Conservation (phyloP, 2,329 filamentous ascomycete genomes). For the Beauveria sp. region DNA sequence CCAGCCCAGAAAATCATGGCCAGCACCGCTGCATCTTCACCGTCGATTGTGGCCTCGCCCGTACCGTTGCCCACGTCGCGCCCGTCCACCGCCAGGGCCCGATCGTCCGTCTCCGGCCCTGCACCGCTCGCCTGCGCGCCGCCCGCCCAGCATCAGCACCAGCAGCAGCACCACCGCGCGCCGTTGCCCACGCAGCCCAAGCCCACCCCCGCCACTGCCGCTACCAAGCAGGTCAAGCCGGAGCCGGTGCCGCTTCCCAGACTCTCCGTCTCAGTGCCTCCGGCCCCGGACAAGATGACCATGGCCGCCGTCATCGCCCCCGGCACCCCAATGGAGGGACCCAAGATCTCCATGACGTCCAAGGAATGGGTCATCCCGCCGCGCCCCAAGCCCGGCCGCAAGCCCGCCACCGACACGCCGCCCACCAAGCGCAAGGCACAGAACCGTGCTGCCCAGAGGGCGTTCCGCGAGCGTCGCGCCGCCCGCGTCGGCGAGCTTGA, state of each 20-base stretch:
- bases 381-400: conserved; percentile 81
- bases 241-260: conserved; percentile 18
- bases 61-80: conserved; percentile 17
- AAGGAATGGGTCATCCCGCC: conserved; percentile 84
- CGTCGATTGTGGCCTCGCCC: conserved; percentile 17
- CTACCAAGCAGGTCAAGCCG: conserved; percentile 18
- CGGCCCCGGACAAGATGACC: conserved; percentile 35
- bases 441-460: conserved; percentile 84
- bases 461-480: conserved; percentile 80
- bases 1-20: conserved; percentile 12
- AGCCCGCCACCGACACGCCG: conserved; percentile 87
- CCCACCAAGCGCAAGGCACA: conserved; percentile 91
- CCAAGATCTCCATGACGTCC: conserved; percentile 58
- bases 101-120: neutral
- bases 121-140: conserved; percentile 11
- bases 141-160: conserved; percentile 13
- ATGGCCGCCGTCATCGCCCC: conserved; percentile 42
- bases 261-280: conserved; percentile 21
- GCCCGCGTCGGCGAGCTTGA: conserved; percentile 73
- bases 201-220: conserved; percentile 20
- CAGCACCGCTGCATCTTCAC: conserved; percentile 15
- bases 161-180: conserved; percentile 16
- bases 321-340: conserved; percentile 29
- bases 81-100: conserved; percentile 1
- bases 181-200: conserved; percentile 23